These are phyloP conservation scores for Colletotrichum liriopes DNA, from an alignment of 2,329 filamentous ascomycete species.

Conservation along the genomic window DNA sequence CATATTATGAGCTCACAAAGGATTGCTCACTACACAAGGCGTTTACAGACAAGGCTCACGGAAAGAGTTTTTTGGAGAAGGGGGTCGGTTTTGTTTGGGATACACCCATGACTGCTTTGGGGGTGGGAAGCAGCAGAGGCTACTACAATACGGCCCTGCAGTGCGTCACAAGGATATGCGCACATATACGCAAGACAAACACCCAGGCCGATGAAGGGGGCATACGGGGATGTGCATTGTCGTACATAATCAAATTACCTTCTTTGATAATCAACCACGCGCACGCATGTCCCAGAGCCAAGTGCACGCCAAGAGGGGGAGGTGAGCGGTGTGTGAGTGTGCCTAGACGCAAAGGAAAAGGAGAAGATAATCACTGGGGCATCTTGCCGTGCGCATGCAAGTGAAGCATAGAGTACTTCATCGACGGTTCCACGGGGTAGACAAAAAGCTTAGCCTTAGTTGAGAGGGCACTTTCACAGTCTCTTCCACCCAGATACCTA, in stretches of 20 bases:
- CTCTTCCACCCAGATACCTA: neutral
- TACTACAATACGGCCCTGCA: neutral
- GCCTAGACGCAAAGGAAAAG: neutral
- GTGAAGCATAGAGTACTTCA: neutral
- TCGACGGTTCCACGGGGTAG: slow-evolving; percentile 15
- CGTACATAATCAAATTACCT: slow-evolving; percentile 34
- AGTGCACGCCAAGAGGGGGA: neutral
- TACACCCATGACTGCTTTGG: neutral
- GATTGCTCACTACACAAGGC: slow-evolving; percentile 19
- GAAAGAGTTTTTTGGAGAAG: neutral
- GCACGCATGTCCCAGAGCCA: neutral
- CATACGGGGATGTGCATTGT: slow-evolving; percentile 9
- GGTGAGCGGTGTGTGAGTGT: neutral
- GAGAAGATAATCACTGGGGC: neutral
- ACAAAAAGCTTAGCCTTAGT: slow-evolving; percentile 31
- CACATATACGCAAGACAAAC: slow-evolving; percentile 2
- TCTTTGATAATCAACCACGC: slow-evolving; percentile 12
- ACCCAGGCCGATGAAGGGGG: slow-evolving; percentile 1
- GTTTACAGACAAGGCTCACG: slow-evolving; percentile 32
- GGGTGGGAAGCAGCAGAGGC: slow-evolving; percentile 5
- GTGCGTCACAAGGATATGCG: slow-evolving; percentile 2
- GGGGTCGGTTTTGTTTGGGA: slow-evolving; percentile 10
- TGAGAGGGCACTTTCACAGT: neutral
- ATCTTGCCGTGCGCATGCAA: neutral
- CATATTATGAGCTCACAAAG: slow-evolving; percentile 9